Evolutionary conservation across 2,329 filamentous ascomycete species (phyloP).

Genomic region (Epichloe scottii): DNA sequence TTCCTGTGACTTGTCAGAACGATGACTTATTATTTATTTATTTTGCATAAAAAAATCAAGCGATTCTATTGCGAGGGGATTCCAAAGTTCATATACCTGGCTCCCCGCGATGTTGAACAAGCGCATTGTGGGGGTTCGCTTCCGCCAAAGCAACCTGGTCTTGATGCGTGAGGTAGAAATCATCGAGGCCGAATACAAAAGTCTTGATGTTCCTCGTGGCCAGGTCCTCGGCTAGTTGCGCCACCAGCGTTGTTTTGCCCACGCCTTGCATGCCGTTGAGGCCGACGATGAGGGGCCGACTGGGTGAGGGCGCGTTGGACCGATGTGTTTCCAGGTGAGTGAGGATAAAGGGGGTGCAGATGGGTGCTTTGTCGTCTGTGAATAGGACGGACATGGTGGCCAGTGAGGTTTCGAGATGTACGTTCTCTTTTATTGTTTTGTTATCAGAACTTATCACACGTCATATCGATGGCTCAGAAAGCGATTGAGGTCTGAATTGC

Average conservation of each 20-base stretch:
- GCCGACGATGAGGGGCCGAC: conserved; percentile 64
- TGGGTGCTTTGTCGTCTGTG: conserved; percentile 63
- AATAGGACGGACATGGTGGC: conserved; percentile 23
- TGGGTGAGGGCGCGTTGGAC: conserved; percentile 14
- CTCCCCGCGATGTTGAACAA: conserved; percentile 73
- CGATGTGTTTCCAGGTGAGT: conserved; percentile 42
- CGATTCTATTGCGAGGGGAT: background rate
- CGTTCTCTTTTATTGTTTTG: background rate
- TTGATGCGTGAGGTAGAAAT: conserved; percentile 69
- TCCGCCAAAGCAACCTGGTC: conserved; percentile 54
- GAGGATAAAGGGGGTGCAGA: conserved; percentile 68
- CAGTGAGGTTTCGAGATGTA: background rate
- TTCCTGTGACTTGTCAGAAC: conserved; percentile 19
- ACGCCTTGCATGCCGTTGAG: conserved; percentile 87
- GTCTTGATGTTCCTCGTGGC: conserved; percentile 46
- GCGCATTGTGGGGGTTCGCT: conserved; percentile 54
- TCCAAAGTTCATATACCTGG: conserved; percentile 37
- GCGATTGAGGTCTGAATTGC: too few species aligned
- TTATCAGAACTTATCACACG: too few species aligned
- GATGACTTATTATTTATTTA: too few species aligned
- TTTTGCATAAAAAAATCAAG: background rate
- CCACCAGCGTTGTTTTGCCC: conserved; percentile 82
- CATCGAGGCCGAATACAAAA: conserved; percentile 71
- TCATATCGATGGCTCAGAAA: too few species aligned
- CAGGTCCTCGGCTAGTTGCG: conserved; percentile 49